phyloP scores from a whole-genome alignment of 768 basidiomycete genomes.

The Melanogaster broomeanus region DNA sequence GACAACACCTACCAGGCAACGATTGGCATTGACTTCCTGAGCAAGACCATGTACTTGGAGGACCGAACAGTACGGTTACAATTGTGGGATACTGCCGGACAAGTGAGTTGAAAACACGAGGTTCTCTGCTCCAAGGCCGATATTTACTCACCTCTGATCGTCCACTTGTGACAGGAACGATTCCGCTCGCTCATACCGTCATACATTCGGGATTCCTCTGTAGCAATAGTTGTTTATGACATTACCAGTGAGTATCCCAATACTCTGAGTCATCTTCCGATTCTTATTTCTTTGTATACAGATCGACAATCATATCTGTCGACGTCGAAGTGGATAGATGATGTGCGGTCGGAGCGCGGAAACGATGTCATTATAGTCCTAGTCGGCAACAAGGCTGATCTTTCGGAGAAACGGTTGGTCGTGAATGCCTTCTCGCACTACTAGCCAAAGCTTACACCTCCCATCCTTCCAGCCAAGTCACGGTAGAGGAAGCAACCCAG shows the following conservation, averaged over 20 bases:
- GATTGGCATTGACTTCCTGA: slow-evolving; percentile 98
- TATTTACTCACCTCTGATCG: slow-evolving; percentile 1
- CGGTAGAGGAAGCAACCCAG: slow-evolving; percentile 92
- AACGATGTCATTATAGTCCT: slow-evolving; percentile 98
- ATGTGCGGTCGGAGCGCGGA: slow-evolving; percentile 95
- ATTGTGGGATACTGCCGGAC: slow-evolving; percentile 98
- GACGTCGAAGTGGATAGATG: slow-evolving; percentile 99
- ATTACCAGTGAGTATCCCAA: slow-evolving; percentile 79
- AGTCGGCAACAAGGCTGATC: slow-evolving; percentile 98
- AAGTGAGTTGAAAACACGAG: slow-evolving; percentile 47
- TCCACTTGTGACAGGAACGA: slow-evolving; percentile 65
- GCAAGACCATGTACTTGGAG: slow-evolving; percentile 99
- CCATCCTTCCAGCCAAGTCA: slow-evolving; percentile 82
- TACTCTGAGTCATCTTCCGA: slow-evolving; percentile 2
- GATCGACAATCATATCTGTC: slow-evolving; percentile 98
- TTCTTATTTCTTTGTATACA: slow-evolving; percentile 31
- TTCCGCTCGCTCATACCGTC: slow-evolving; percentile 97
- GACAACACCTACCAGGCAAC: slow-evolving; percentile 99
- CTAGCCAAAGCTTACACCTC: slow-evolving; percentile 7
- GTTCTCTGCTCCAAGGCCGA: neutral
- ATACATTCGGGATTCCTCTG: slow-evolving; percentile 98
- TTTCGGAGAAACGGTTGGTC: slow-evolving; percentile 94
- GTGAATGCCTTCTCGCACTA: neutral
- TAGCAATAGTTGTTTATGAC: slow-evolving; percentile 98
- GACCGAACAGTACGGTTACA: slow-evolving; percentile 97